Base-by-base conservation (phyloP, 441 rosid species). In the Pelargonium fulgidum region DNA sequence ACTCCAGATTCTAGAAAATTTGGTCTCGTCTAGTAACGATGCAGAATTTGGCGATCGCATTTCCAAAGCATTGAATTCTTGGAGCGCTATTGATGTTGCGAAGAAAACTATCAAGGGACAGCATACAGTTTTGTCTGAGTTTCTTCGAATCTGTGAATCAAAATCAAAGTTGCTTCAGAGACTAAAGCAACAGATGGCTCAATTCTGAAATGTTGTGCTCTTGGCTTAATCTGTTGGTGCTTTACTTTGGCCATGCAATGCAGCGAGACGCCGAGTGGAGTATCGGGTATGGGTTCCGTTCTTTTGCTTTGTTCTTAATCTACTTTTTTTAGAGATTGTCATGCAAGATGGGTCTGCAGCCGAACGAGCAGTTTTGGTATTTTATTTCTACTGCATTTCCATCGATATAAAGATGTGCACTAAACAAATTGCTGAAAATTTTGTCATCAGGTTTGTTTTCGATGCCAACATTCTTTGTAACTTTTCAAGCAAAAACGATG, bases 161-260 rank as follows among this genome's bases (percentile, higher is more conserved):
- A 95, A 87, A 80, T 68, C 76, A 7, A 88, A 88, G 80, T 78
- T 77, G 10, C 74, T 90, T 68, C 77, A 77, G 64, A 76, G 77
- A n/a, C 73, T 89, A 76, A 86, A 82, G 73, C 90, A 82, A 76
- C 91, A 86, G 73, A 72, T 85, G 22, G 79, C 87, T 65, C 92
- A 81, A 54, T 74, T 81, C 63, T 86, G 50, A 47, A 12, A 12
- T 66, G 13, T 41, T 17, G 10, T 20, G 56, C 20, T 22, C 13
- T 17, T 26, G 63, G 8, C 19, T 29, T 36, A 11, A 67, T 52
- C 70, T 68, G 14, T 33, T 54, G 47, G 45, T 13, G 13, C 33
- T 13, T 63, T 64, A 20, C 47, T n/a, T 39, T 33, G 22, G 67
- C 1, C 0, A 36, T 20, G n/a, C 16, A 41, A 26, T 44, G 50